Percentiles rank a stretch among this genome's conserved stretches.
phyloP scores from a whole-genome alignment of 164 flowering plant genomes.

The Malania oleifera region DNA sequence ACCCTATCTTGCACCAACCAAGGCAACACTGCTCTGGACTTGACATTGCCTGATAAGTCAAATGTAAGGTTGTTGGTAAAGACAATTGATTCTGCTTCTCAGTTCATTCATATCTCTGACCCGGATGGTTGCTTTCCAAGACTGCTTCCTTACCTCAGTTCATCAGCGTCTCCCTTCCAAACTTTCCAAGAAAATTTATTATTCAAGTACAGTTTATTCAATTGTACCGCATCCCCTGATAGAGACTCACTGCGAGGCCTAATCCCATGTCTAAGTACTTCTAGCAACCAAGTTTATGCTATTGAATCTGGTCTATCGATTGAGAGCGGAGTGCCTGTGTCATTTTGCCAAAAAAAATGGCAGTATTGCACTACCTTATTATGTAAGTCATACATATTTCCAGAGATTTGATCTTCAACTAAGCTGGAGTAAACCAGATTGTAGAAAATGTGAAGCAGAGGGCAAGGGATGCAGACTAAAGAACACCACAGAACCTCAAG shows the following conservation, averaged over 20 bases:
- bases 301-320: not conserved
- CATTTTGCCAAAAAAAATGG: not conserved
- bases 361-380: not conserved
- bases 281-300: not conserved
- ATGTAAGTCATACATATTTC: no score
- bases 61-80: slow-evolving; percentile 5
- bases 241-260: not conserved
- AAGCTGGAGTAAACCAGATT: not conserved
- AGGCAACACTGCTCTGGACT: slow-evolving; percentile 14
- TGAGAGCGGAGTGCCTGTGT: not conserved
- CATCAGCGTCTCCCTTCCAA: slow-evolving; percentile 11
- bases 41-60: no score
- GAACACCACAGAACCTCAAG: not conserved
- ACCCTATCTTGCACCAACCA: slow-evolving; percentile 16
- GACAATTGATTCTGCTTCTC: slow-evolving; percentile 17
- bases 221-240: slow-evolving; percentile 2
- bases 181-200: not conserved
- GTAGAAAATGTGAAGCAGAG: not conserved
- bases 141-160: slow-evolving; percentile 6
- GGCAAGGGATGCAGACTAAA: not conserved
- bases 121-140: slow-evolving; percentile 10
- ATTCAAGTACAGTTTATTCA: slow-evolving; percentile 7
- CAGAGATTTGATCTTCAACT: not conserved
- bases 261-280: not conserved
- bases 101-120: slow-evolving; percentile 5